Evolutionary conservation across 495 filamentous ascomycete species (phyloP).

Genomic region (Podospora fimiseda): DNA sequence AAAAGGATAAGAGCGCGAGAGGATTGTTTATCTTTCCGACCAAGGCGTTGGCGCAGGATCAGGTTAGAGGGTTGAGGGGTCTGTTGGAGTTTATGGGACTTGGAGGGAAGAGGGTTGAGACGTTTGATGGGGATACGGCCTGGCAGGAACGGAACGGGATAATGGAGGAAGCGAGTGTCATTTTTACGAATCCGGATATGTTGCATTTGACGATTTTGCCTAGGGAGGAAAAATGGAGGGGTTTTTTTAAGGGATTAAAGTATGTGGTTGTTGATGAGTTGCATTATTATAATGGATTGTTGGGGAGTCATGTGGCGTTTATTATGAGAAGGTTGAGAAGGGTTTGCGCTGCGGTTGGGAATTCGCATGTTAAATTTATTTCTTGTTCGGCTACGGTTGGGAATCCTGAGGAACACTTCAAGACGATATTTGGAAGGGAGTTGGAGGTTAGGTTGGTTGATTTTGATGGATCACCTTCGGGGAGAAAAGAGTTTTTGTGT

Average conservation of each 20-base stretch:
- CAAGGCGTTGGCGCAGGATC: slow-evolving; percentile 94
- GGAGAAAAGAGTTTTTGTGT: slow-evolving; percentile 90
- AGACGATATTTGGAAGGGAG: slow-evolving; percentile 80
- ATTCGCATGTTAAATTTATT: slow-evolving; percentile 82
- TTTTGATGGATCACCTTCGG: slow-evolving; percentile 85
- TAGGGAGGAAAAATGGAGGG: slow-evolving; percentile 83
- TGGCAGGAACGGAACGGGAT: slow-evolving; percentile 72
- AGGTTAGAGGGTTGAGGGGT: slow-evolving; percentile 80
- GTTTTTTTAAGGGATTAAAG: slow-evolving; percentile 79
- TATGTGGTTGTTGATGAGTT: slow-evolving; percentile 89
- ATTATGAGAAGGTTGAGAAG: slow-evolving; percentile 88
- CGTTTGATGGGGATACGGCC: slow-evolving; percentile 92
- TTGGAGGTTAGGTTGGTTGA: slow-evolving; percentile 74
- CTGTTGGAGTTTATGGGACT: slow-evolving; percentile 70
- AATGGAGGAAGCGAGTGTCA: slow-evolving; percentile 82
- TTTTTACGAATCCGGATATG: slow-evolving; percentile 99
- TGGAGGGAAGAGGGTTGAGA: slow-evolving; percentile 78
- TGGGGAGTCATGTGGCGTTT: slow-evolving; percentile 89
- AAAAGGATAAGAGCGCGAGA: slow-evolving; percentile 65
- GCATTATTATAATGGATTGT: slow-evolving; percentile 93
- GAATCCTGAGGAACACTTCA: slow-evolving; percentile 90
- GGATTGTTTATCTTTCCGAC: slow-evolving; percentile 99
- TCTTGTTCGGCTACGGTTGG: slow-evolving; percentile 97
- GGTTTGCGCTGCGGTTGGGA: slow-evolving; percentile 88
- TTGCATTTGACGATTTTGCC: slow-evolving; percentile 91